phyloP scores from a whole-genome alignment of 129 eudicot species.

The Flaveria linearis region DNA sequence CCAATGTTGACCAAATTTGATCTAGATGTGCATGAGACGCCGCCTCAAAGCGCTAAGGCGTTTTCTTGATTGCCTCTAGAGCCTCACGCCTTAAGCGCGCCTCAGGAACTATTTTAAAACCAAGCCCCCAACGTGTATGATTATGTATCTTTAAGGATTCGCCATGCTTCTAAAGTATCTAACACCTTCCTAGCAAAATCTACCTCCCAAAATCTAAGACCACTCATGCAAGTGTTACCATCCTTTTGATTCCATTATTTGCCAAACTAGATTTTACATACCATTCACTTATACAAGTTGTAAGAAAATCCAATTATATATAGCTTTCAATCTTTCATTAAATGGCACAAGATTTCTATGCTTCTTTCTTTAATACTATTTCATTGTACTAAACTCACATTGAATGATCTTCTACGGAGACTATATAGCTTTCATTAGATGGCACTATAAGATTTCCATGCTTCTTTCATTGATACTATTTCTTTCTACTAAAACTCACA shows the following conservation, averaged over 20 bases:
- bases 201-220: neutral
- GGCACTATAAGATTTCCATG: neutral
- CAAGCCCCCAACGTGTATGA: neutral
- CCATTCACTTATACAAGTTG: neutral
- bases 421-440: neutral
- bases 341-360: neutral
- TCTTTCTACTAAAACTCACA: neutral
- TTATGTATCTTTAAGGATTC: neutral
- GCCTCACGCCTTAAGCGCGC: too few species aligned
- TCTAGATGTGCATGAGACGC: too few species aligned
- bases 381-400: neutral
- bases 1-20: too few species aligned
- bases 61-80: too few species aligned
- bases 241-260: neutral
- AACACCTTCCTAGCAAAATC: neutral
- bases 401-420: neutral
- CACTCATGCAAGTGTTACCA: neutral
- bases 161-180: neutral
- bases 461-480: neutral
- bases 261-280: neutral
- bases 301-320: constrained; percentile 2
- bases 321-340: neutral
- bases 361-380: neutral
- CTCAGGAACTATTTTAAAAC: too few species aligned
- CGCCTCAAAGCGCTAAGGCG: too few species aligned